Percentiles rank a stretch among this genome's conserved stretches.
Conservation (phyloP, 2,329 filamentous ascomycete genomes). For the Colletotrichum sp. region DNA sequence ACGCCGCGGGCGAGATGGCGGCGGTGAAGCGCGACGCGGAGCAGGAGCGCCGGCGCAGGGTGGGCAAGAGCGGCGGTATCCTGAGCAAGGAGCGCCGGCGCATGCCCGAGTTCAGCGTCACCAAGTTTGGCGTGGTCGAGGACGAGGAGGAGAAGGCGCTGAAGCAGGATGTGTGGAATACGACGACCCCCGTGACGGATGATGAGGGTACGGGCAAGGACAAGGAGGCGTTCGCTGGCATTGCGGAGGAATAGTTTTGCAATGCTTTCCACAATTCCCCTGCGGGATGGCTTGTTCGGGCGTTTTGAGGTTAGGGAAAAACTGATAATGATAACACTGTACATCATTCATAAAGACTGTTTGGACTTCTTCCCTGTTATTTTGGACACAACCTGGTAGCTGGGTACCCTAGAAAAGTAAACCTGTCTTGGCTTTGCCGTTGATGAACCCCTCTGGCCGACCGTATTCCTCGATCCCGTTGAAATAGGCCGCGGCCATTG, state of each 20-base stretch:
- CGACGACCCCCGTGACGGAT: conserved; percentile 16
- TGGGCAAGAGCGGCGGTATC: conserved; percentile 20
- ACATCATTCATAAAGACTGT: background rate
- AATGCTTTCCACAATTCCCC: background rate
- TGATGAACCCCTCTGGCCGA: background rate
- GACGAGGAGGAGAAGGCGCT: conserved; percentile 43
- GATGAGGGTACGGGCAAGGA: background rate
- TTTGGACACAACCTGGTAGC: background rate
- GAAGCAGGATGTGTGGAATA: conserved; percentile 23
- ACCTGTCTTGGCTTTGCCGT: background rate
- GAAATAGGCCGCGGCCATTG: background rate
- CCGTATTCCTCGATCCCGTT: background rate
- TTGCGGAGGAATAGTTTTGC: conserved; percentile 14
- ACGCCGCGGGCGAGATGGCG: conserved; percentile 67
- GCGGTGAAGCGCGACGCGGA: conserved; percentile 54
- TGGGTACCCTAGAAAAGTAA: background rate
- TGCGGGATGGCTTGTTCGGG: background rate
- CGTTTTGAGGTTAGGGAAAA: conserved; percentile 20
- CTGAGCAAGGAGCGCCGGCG: conserved; percentile 36
- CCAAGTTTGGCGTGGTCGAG: conserved; percentile 55
- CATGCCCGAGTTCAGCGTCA: conserved; percentile 62
- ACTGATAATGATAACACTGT: conserved; percentile 13
- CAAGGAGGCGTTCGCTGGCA: conserved; percentile 13
- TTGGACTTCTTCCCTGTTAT: background rate
- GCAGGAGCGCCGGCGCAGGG: conserved; percentile 47